Conservation (phyloP, 768 basidiomycete species). For the Suillus plorans region DNA sequence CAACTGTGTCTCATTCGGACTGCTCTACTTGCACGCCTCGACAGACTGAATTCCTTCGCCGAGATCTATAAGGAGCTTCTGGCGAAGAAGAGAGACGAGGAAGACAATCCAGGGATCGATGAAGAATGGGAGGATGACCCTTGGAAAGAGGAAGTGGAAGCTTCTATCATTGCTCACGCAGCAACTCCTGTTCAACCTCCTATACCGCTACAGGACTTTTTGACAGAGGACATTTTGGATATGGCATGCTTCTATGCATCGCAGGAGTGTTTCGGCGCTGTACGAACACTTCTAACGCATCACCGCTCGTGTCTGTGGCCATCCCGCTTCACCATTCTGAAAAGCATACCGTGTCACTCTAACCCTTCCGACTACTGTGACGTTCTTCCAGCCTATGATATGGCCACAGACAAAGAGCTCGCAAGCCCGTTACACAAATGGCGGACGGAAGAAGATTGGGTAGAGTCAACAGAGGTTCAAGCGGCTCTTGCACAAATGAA, state of each 20-base stretch:
- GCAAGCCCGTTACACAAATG: conserved; percentile 35
- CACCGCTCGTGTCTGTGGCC: conserved; percentile 65
- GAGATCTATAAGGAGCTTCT: conserved; percentile 52
- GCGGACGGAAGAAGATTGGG: conserved; percentile 59
- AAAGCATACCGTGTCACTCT: conserved; percentile 71
- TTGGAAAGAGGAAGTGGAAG: conserved; percentile 55
- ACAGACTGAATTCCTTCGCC: conserved; percentile 71
- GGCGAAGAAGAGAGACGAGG: conserved; percentile 22
- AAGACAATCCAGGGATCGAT: conserved; percentile 29
- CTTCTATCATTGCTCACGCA: conserved; percentile 19
- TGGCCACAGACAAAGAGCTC: conserved; percentile 44
- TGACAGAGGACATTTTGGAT: conserved; percentile 54
- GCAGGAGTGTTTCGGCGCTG: conserved; percentile 52
- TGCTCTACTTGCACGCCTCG: conserved; percentile 65
- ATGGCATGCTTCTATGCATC: conserved; percentile 70
- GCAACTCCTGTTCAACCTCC: conserved; percentile 36
- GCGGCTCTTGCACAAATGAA: conserved; percentile 36
- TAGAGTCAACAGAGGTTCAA: conserved; percentile 48
- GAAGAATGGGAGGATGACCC: conserved; percentile 57
- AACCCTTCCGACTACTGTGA: conserved; percentile 60
- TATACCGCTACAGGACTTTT: conserved; percentile 62
- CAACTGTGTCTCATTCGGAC: conserved; percentile 64
- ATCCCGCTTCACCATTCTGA: conserved; percentile 66
- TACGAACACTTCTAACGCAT: conserved; percentile 55
- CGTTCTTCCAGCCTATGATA: conserved; percentile 64